A percentile compares a stretch with the other conserved stretches of the same genome.
These are phyloP conservation scores for Globisporangium megalacanthum DNA, from an alignment of 352 stramenopile genomes.

Conservation along the genomic window DNA sequence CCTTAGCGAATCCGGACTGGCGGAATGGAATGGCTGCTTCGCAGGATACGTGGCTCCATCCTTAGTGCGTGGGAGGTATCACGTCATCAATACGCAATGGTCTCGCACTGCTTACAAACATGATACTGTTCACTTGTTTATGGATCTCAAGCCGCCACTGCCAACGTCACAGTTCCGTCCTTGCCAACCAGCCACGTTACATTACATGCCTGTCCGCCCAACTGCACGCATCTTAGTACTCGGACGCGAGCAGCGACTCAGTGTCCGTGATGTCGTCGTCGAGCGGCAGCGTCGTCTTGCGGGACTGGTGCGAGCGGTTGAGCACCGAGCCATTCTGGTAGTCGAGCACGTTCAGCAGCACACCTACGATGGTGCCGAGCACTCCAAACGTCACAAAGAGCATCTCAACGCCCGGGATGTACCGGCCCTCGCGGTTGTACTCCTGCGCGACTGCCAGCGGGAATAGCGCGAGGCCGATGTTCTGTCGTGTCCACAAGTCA, in stretches of 20 bases:
- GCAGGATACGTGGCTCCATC: too few species aligned
- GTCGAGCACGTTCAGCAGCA: slow-evolving; percentile 72
- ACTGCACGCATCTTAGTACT: slow-evolving; percentile 28
- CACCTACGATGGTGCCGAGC: slow-evolving; percentile 61
- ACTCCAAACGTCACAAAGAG: slow-evolving; percentile 77
- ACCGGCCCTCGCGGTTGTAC: slow-evolving; percentile 62
- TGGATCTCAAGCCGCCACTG: too few species aligned
- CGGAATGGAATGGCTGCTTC: too few species aligned
- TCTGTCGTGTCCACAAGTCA: slow-evolving; percentile 23
- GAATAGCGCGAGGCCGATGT: slow-evolving; percentile 78
- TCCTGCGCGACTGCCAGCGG: slow-evolving; percentile 68
- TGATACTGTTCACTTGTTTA: too few species aligned
- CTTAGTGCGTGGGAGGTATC: too few species aligned
- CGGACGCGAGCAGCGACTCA: slow-evolving; percentile 46
- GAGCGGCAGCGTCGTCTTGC: slow-evolving; percentile 31
- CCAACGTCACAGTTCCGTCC: too few species aligned
- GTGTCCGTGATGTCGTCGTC: slow-evolving; percentile 54
- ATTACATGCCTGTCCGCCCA: background rate
- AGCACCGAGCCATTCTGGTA: slow-evolving; percentile 74
- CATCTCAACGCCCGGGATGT: slow-evolving; percentile 79
- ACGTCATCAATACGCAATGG: too few species aligned
- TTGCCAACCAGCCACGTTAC: too few species aligned
- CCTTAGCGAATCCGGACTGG: too few species aligned
- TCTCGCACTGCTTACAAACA: too few species aligned
- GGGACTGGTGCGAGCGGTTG: slow-evolving; percentile 43